Conservation (phyloP, 768 basidiomycete genomes). For the Leucosporidium creatinivorum region DNA sequence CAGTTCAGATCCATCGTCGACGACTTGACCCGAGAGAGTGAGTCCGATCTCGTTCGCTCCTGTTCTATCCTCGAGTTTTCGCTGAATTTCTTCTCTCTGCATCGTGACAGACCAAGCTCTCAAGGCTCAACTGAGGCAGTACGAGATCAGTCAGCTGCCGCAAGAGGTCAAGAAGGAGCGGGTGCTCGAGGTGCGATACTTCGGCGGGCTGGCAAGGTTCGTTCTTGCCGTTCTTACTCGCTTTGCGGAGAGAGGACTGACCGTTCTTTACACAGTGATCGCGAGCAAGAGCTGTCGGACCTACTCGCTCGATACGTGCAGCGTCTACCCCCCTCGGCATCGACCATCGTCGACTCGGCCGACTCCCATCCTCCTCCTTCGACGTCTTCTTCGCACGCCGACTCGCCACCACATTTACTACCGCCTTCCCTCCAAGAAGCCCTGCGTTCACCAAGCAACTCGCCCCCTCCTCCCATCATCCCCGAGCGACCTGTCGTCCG, state of each 20-base stretch:
- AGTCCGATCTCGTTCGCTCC: not conserved
- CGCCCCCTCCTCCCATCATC: not conserved
- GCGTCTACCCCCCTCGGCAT: not conserved
- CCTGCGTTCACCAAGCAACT: not conserved
- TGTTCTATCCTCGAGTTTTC: no score
- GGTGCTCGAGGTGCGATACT: conserved; percentile 29
- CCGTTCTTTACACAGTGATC: not conserved
- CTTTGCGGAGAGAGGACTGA: not conserved
- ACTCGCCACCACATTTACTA: not conserved
- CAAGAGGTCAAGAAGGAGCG: conserved; percentile 18
- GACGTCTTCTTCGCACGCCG: not conserved
- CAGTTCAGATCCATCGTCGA: conserved; percentile 25
- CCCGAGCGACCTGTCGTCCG: not conserved
- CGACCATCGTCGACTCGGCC: not conserved
- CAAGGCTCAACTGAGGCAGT: conserved; percentile 13
- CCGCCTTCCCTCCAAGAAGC: not conserved
- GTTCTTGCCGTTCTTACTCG: not conserved
- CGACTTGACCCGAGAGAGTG: conserved; percentile 24
- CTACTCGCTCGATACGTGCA: conserved; percentile 23
- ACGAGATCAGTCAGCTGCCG: conserved; percentile 19
- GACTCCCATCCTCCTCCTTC: not conserved
- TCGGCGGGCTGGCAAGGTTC: conserved; percentile 16
- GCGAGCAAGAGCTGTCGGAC: conserved; percentile 16
- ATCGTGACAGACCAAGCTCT: conserved; percentile 14
- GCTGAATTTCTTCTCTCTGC: not conserved